Conservation (phyloP, 2,329 filamentous ascomycete genomes). For the Talaromyces amestolkiae region DNA sequence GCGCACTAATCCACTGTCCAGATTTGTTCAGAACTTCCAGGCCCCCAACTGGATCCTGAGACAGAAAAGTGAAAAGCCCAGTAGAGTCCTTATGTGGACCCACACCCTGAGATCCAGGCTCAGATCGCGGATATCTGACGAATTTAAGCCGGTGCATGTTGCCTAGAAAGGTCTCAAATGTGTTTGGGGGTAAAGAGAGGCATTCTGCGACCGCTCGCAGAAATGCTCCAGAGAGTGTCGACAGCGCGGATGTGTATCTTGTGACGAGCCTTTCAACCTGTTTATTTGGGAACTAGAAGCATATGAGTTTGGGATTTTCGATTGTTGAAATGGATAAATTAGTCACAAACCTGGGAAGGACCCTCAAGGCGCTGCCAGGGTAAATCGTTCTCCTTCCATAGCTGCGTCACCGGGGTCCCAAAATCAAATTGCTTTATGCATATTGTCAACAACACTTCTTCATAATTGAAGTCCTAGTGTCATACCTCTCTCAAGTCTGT, state of each 20-base stretch:
- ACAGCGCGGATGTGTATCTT: slow-evolving; percentile 53
- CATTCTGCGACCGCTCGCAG: slow-evolving; percentile 57
- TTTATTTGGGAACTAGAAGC: not conserved
- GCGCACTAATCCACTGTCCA: slow-evolving; percentile 42
- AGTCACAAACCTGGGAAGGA: slow-evolving; percentile 44
- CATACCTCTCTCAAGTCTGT: slow-evolving; percentile 37
- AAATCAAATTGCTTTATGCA: slow-evolving; percentile 43
- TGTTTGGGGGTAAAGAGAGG: slow-evolving; percentile 48
- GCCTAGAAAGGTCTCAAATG: slow-evolving; percentile 54
- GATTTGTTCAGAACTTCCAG: slow-evolving; percentile 36
- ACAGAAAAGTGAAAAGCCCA: slow-evolving; percentile 64
- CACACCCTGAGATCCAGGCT: slow-evolving; percentile 50
- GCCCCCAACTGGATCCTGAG: slow-evolving; percentile 41
- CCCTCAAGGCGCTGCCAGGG: slow-evolving; percentile 44
- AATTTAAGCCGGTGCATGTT: slow-evolving; percentile 61
- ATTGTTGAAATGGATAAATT: not conserved
- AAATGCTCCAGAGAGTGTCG: slow-evolving; percentile 53
- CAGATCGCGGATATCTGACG: slow-evolving; percentile 50
- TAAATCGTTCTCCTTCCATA: not conserved
- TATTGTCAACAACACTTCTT: slow-evolving; percentile 25
- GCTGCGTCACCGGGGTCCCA: not conserved
- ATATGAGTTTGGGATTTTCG: not conserved
- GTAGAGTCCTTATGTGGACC: slow-evolving; percentile 63
- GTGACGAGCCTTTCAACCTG: slow-evolving; percentile 41
- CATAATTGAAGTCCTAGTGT: not conserved